Base-by-base conservation (phyloP, 371 early-diverging fungal species). In the Mucor indicus region DNA sequence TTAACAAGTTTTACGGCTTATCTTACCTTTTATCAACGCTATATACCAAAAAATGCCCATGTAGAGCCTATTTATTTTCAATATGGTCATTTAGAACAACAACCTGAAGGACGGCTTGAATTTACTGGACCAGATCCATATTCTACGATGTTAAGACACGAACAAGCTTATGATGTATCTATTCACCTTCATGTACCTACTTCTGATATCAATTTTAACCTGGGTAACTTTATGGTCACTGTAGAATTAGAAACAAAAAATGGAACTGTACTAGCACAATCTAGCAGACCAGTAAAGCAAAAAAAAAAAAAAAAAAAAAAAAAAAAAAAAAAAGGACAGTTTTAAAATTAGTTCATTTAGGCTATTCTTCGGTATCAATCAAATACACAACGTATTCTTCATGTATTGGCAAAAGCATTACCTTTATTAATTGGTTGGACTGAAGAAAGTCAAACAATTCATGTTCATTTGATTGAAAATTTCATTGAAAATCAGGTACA, bases 171-270 rank as follows among this genome's bases (percentile, higher is more conserved):
- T 40, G 59, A 52, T 39, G 52, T 95, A 7, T 78, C 79, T 2
- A 66, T 95, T 48, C 78, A 81, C 27, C 72, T 95, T 30, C 64
- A 77, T 50, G 89, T 91, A 19, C 95, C 96, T 11, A 83, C 84
- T 32, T 91, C 94, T 3, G 83, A 85, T 24, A 60, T 68, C 38
- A 95, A 95, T 60, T 78, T 86, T 43, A 72, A 77, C 15, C 60
- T 92, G 38, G 93, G 64, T 48, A 90, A 89, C 69, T 92, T 92
- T 62, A 93, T 95, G 93, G 80, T 93, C n/a, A 48, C 66, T 32
- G 68, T 90, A 37, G 77, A 82, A 23, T 62, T 93, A 27, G 64
- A 67, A 32, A 71, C 79, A 35, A 44, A 63, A n/a, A 59, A 71
- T 25, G 84, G 82, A 38, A 55, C 59, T 23, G 59, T 66, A 4